Conservation (phyloP, 495 filamentous ascomycete species). For the Neurospora tetraspora region DNA sequence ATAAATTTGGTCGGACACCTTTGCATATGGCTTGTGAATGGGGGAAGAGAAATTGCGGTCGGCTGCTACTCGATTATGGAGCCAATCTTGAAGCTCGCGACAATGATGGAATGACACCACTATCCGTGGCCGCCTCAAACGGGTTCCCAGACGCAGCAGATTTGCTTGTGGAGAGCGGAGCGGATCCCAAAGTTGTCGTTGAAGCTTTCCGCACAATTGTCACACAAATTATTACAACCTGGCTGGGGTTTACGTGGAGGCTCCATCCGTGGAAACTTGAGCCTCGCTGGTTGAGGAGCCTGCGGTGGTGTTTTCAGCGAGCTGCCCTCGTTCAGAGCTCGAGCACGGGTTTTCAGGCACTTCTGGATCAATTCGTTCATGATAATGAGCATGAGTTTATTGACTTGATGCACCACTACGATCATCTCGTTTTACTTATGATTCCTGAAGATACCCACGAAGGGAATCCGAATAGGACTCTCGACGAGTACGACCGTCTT, state of each 20-base stretch:
- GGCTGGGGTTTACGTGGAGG: no score
- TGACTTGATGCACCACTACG: background rate
- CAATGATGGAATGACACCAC: background rate
- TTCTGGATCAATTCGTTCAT: background rate
- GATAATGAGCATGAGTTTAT: background rate
- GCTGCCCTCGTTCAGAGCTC: background rate
- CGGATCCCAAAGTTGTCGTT: background rate
- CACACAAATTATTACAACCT: background rate
- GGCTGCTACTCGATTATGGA: background rate
- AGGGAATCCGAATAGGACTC: no score
- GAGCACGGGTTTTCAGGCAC: background rate
- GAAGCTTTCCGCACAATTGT: background rate
- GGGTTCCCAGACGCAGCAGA: background rate
- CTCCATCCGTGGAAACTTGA: background rate
- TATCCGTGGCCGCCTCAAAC: accelerated
- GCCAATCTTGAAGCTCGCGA: background rate
- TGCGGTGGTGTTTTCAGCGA: background rate
- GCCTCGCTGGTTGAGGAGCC: background rate
- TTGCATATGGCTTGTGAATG: background rate
- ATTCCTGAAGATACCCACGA: no score
- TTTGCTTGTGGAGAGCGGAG: background rate
- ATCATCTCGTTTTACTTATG: no score
- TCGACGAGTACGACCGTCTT: background rate
- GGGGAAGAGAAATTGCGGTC: background rate
- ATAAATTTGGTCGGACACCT: background rate